Conservation (phyloP, 2,329 filamentous ascomycete species). For the Phialophora tarda region DNA sequence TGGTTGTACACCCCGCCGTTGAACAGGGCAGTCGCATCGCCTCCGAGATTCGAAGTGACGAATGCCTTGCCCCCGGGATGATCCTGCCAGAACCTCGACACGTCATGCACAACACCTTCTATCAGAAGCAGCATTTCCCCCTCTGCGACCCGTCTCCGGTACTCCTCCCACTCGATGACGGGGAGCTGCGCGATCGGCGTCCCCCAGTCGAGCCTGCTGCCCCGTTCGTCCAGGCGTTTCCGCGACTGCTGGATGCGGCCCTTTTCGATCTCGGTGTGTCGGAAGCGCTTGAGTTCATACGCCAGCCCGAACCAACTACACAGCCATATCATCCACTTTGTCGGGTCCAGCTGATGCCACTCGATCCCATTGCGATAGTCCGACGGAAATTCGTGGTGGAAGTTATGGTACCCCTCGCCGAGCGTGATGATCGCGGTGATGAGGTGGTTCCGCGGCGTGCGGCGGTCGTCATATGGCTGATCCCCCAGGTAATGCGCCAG, state of each 20-base stretch:
- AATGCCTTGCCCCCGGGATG: constrained; percentile 87
- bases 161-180: constrained; percentile 85
- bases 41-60: constrained; percentile 80
- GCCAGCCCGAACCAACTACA: constrained; percentile 86
- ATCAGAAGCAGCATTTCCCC: constrained; percentile 77
- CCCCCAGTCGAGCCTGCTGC: constrained; percentile 81
- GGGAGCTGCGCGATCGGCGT: constrained; percentile 82
- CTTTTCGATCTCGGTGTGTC: constrained; percentile 89
- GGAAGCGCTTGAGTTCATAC: constrained; percentile 88
- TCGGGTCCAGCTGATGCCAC: constrained; percentile 91
- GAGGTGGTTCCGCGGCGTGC: constrained; percentile 85
- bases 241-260: constrained; percentile 84
- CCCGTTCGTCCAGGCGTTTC: constrained; percentile 91
- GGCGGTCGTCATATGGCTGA: constrained; percentile 90
- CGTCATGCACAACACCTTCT: constrained; percentile 84
- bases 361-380: constrained; percentile 91
- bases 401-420: constrained; percentile 92
- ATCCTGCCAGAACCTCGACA: constrained; percentile 81
- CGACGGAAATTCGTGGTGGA: constrained; percentile 92
- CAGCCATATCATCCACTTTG: constrained; percentile 84
- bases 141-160: constrained; percentile 75
- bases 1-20: constrained; percentile 89
- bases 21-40: constrained; percentile 91
- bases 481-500: constrained; percentile 90
- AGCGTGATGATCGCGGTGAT: constrained; percentile 84